Evolutionary conservation across 352 stramenopile species (phyloP).

Genomic region (Globisporangium solare): DNA sequence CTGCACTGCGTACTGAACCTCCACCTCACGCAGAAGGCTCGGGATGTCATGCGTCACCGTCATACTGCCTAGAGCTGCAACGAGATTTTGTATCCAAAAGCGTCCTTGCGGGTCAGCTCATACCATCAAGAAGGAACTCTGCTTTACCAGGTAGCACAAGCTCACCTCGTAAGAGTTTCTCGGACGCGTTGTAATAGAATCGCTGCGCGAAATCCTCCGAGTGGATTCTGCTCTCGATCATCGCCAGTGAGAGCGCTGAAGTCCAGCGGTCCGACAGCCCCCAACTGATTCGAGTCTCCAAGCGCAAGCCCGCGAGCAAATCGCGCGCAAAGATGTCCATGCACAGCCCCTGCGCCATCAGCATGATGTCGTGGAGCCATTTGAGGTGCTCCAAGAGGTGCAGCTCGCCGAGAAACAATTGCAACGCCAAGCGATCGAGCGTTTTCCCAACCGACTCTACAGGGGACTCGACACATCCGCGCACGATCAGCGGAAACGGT

Average conservation of each 20-base stretch:
- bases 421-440: conserved; percentile 42
- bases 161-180: conserved; percentile 36
- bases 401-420: conserved; percentile 37
- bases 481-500: conserved; percentile 41
- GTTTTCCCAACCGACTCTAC: conserved; percentile 31
- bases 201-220: conserved; percentile 18
- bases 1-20: conserved; percentile 38
- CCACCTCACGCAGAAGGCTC: conserved; percentile 35
- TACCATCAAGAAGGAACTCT: background rate
- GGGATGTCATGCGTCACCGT: conserved; percentile 26
- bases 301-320: conserved; percentile 39
- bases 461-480: conserved; percentile 34
- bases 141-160: background rate
- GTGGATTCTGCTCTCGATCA: conserved; percentile 43
- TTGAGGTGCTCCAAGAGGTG: conserved; percentile 41
- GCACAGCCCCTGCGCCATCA: conserved; percentile 71
- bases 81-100: background rate
- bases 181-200: conserved; percentile 46
- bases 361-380: conserved; percentile 60
- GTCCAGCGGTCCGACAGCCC: conserved; percentile 39
- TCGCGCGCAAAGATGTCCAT: conserved; percentile 71
- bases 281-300: conserved; percentile 38
- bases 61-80: conserved; percentile 32
- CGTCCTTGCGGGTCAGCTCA: background rate
- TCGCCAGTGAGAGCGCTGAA: conserved; percentile 45